These are phyloP conservation scores for Fusarium coffeatum DNA, from an alignment of 2,329 filamentous ascomycete genomes.

Conservation along the genomic window DNA sequence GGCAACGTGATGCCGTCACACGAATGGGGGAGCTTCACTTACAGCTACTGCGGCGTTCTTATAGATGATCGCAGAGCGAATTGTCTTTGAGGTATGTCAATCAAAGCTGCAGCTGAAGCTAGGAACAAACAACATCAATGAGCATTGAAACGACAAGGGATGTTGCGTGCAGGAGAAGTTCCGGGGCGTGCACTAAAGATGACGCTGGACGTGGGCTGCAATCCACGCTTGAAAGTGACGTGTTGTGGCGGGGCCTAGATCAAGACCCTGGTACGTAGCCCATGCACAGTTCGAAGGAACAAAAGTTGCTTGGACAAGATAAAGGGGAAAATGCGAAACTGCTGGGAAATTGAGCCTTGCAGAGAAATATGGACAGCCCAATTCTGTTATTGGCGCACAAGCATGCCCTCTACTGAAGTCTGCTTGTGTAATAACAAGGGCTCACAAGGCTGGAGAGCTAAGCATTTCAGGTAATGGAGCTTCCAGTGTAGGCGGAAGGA, in stretches of 20 bases:
- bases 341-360: not conserved
- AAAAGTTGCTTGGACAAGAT: conserved; percentile 7
- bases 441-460: not conserved
- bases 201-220: conserved; percentile 44
- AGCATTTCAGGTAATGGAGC: conserved; percentile 7
- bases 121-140: conserved; percentile 13
- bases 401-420: not conserved
- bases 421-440: conserved; percentile 2
- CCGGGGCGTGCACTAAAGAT: conserved; percentile 33
- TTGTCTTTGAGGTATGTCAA: conserved; percentile 34
- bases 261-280: conserved; percentile 33
- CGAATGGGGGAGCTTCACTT: conserved; percentile 27
- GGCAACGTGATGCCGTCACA: conserved; percentile 18
- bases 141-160: conserved; percentile 35
- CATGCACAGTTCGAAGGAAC: conserved; percentile 29
- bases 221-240: conserved; percentile 46
- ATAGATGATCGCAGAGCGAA: conserved; percentile 14
- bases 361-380: not conserved
- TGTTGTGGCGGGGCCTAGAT: conserved; percentile 46
- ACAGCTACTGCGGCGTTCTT: conserved; percentile 36
- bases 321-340: conserved; percentile 8
- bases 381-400: not conserved
- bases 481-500: conserved; percentile 7
- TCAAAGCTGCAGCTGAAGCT: conserved; percentile 25
- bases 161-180: conserved; percentile 35